Evolutionary conservation across 495 filamentous ascomycete species (phyloP).

Genomic region (Xylaria intraflava): DNA sequence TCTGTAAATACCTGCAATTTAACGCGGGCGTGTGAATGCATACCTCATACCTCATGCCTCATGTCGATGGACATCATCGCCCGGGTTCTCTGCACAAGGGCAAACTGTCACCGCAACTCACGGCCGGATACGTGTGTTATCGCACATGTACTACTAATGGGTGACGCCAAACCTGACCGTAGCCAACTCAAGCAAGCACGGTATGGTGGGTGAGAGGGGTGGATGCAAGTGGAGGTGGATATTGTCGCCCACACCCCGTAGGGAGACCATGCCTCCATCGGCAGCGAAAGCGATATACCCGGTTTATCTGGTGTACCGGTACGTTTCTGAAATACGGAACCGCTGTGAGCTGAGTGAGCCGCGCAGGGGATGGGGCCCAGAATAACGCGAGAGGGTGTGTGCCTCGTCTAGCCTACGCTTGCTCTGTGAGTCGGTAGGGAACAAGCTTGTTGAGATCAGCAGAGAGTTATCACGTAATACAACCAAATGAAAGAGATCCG

Average conservation of each 20-base stretch:
- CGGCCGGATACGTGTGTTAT: not conserved
- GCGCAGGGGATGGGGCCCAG: too few species aligned
- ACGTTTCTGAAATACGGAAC: not conserved
- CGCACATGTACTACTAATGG: not conserved
- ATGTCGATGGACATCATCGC: slow-evolving; percentile 7
- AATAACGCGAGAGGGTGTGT: too few species aligned
- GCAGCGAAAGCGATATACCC: not conserved
- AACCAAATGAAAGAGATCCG: too few species aligned
- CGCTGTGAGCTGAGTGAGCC: too few species aligned
- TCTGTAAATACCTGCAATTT: not conserved
- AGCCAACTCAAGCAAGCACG: not conserved
- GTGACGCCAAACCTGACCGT: slow-evolving; percentile 1
- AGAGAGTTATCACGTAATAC: too few species aligned
- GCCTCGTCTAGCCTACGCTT: too few species aligned
- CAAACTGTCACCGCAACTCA: slow-evolving; percentile 6
- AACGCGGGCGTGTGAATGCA: too few species aligned
- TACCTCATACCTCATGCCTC: too few species aligned
- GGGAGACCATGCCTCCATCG: slow-evolving; percentile 6
- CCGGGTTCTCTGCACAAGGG: slow-evolving; percentile 5
- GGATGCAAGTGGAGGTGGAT: slow-evolving; percentile 20
- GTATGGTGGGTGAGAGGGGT: not conserved
- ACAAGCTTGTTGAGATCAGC: too few species aligned
- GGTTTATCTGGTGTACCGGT: not conserved
- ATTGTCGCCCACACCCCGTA: slow-evolving; percentile 6
- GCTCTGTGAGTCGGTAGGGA: too few species aligned